Evolutionary conservation across 768 basidiomycete species (phyloP), one percentile per base, ranked within the genome.

Genomic region (Rubroboletus pulcherrimus): DNA sequence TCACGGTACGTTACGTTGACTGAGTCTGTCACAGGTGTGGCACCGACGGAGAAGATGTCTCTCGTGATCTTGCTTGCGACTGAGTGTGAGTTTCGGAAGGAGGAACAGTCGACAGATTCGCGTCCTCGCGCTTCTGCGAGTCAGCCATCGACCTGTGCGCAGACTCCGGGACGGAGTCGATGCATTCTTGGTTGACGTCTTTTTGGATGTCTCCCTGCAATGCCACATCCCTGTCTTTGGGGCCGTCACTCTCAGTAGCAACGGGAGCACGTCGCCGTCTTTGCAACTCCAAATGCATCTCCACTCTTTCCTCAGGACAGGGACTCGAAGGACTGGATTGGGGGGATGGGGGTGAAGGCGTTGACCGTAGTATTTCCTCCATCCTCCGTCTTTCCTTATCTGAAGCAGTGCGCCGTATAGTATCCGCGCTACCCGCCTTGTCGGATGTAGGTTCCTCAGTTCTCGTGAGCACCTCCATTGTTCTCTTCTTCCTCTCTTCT

Each of bases 351-450:
- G 46, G 51, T 17, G 55, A 56, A 29, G 61, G 57, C 0, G 47
- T 35, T 40, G 54, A 56, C n/a, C 33, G 54, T 21, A 70, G 49
- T 31, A 68, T 45, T 55, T 70, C 66, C 15, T 64, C 62, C 60
- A 70, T 60, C 51, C 64, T 59, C 52, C 42, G 21, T 40, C 68
- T 62, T 47, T 68, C 68, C 57, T 62, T 56, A 52, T 68, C 64
- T 29, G 67, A 66, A 19, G 56, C 47, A 49, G 50, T 59, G 50
- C 56, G 52, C 52, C 26, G 52, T 34, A 60, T 43, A 29, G n/a
- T 37, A 44, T 50, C 49, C 26, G 49, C 48, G 14, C n/a, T 40
- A 24, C 17, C 34, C 3, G 30, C 47, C 30, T 50, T 26, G 53
- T 51, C 31, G 15, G 54, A 35, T 46, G 42, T 34, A 45, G 31